Evolutionary conservation across 139 green algal species (phyloP), one percentile per base, ranked within the genome.

Genomic region (Asterochloris erici): DNA sequence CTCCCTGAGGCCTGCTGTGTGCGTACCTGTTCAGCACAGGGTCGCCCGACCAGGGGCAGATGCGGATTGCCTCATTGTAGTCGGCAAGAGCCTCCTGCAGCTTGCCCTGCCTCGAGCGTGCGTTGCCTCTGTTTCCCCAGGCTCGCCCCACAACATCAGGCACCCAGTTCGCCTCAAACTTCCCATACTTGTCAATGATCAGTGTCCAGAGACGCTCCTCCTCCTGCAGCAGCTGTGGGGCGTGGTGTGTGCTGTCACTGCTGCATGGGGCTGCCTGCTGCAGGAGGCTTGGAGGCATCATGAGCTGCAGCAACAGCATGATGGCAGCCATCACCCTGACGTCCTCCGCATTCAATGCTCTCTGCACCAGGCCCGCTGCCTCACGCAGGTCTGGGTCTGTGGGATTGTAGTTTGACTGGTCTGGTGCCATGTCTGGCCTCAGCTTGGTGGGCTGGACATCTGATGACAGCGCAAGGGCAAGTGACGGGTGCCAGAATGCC

Each of bases 61-160:
- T 84, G 28, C 84, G 47, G 26, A 97, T 96, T 62, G 91, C 81
- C 4, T 74, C 75, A 83, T 96, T 96, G 87, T 94, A 97, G 87
- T 98, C 94, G 0, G 64, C 68, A 61, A 98, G 76, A 0, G 95
- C 94, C 28, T 88, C 88, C 64, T 89, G 12, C 78, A 96, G 79
- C 76, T 84, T 82, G 29, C 92, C 94, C 90, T 96, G 94, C 21
- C 95, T 88, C n/a, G 90, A 90, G 16, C 91, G 87, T 4, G 93
- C 92, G 84, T 98, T 98, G 82, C 95, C 95, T 14, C 95, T 88
- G 87, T 98, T 98, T 79, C 94, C 95, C 68, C 82, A 92, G 15
- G 93, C 93, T 29, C 84, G 38, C 10, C 94, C 94, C 29, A 98
- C 92, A 63, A 98, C 86, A 81, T 98, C 94, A 1, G 93, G 87